Evolutionary conservation across 331 rosid genomes (phyloP).

Genomic region (Rosa hybrid): DNA sequence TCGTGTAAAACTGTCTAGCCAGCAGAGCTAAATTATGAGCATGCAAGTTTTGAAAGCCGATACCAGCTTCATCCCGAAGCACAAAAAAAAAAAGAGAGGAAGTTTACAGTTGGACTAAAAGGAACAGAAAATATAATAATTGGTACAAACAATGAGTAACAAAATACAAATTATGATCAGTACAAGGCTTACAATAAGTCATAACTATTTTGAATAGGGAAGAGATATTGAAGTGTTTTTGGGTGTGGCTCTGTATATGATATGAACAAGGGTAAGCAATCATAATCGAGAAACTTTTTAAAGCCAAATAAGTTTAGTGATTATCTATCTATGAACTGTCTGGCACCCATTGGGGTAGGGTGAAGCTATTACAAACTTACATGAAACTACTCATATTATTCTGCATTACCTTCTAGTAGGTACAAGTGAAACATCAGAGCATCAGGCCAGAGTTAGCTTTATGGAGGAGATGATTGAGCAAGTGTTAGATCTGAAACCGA

Average conservation of each 20-base stretch:
- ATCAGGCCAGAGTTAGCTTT: neutral
- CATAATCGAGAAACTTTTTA: neutral
- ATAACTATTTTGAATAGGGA: neutral
- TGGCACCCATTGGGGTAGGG: neutral
- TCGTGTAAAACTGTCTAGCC: neutral
- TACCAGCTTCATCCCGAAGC: neutral
- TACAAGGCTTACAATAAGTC: neutral
- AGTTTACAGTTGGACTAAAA: neutral
- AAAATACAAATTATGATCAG: neutral
- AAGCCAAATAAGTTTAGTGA: neutral
- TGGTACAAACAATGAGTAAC: neutral
- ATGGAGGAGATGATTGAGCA: slow-evolving; percentile 55
- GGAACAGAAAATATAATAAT: neutral
- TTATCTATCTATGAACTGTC: neutral
- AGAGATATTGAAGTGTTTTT: neutral
- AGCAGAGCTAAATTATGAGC: neutral
- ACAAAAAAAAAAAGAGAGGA: neutral
- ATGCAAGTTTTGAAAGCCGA: neutral
- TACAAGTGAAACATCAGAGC: neutral
- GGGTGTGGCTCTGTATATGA: neutral
- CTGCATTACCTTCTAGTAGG: neutral
- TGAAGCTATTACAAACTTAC: neutral
- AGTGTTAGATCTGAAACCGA: slow-evolving; percentile 61
- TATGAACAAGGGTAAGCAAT: neutral
- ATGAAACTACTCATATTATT: neutral